Evolutionary conservation across 371 early-diverging fungal species (phyloP), one percentile per base, ranked within the genome.

Genomic region (Funneliformis caledonium): DNA sequence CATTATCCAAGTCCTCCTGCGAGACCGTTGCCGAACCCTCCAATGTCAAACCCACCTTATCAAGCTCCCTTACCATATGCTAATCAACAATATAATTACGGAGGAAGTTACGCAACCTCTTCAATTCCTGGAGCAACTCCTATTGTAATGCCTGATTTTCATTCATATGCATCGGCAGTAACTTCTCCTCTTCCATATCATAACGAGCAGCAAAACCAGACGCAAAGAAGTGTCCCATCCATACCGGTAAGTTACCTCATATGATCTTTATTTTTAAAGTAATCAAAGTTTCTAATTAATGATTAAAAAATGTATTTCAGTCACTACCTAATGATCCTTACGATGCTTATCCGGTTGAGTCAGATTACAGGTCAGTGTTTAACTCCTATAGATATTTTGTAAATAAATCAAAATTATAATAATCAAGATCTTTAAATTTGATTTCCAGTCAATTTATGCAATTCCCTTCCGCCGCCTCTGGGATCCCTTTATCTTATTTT

Each of bases 341-440:
- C 68, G 69, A 65, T 47, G 78, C 69, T 64, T 68, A 78, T 78
- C 78, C 78, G 16, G 43, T 47, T 65, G 78, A 52, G 22, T 9
- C 68, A 9, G 68, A 19, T 1, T 31, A 43, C 31, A n/a, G 22
- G n/a, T 31, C 19, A 59, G 33, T 33, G 16, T 22, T 48, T 37
- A 52, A 47, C 7, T 52, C 19, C 14, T 11, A 33, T 8, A 19
- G 1, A 19, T 16, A 8, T 50, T 37, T 50, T 43, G 4, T n/a
- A 4, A 50, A 50, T 48, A 14, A 59, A 74, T 14, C 26, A 12
- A 14, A 4, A 42, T 16, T 11, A 33, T 16, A 16, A 45, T 59
- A 59, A 75, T 10, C n/a, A n/a, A 47, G 22, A 70, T n/a, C 4
- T 22, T 42, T n/a, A 22, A 26, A 33, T 19, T 31, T 45, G 42